Conservation (phyloP, 2,329 filamentous ascomycete species). For the Curvularia hawaiiensis region DNA sequence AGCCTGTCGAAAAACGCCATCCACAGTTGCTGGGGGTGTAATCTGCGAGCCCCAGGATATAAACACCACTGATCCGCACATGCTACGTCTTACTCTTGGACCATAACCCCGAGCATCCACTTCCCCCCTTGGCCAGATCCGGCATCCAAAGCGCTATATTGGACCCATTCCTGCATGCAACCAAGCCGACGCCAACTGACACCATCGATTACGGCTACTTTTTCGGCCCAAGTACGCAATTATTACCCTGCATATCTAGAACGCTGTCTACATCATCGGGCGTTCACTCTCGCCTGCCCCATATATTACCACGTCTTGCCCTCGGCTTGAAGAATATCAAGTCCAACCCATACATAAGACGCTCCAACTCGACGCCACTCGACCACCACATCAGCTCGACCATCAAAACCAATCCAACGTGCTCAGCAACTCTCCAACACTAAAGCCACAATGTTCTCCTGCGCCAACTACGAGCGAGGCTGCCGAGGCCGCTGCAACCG, state of each 20-base stretch:
- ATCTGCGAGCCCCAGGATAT: constrained; percentile 7
- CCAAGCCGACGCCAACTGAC: constrained; percentile 31
- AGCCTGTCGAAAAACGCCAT: neutral
- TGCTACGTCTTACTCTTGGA: neutral
- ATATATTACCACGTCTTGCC: constrained; percentile 31
- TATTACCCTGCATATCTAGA: constrained; percentile 31
- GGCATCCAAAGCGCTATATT: constrained; percentile 19
- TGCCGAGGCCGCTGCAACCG: constrained; percentile 51
- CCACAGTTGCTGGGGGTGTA: too few species aligned
- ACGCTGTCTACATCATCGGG: constrained; percentile 38
- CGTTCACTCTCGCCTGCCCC: constrained; percentile 25
- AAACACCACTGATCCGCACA: constrained; percentile 4
- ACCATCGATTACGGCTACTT: constrained; percentile 25
- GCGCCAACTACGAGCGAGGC: constrained; percentile 52
- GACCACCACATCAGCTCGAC: constrained; percentile 1
- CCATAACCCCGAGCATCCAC: constrained; percentile 1
- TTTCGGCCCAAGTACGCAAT: constrained; percentile 26
- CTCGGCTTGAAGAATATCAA: constrained; percentile 6
- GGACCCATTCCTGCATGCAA: constrained; percentile 20
- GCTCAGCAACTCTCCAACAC: neutral
- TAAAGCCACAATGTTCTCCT: constrained; percentile 48
- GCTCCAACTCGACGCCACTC: constrained; percentile 1
- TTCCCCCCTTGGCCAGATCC: constrained; percentile 6
- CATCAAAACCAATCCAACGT: neutral
- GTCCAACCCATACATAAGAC: constrained; percentile 5